phyloP scores from a whole-genome alignment of 768 basidiomycete genomes.

The Nidularia sp. region DNA sequence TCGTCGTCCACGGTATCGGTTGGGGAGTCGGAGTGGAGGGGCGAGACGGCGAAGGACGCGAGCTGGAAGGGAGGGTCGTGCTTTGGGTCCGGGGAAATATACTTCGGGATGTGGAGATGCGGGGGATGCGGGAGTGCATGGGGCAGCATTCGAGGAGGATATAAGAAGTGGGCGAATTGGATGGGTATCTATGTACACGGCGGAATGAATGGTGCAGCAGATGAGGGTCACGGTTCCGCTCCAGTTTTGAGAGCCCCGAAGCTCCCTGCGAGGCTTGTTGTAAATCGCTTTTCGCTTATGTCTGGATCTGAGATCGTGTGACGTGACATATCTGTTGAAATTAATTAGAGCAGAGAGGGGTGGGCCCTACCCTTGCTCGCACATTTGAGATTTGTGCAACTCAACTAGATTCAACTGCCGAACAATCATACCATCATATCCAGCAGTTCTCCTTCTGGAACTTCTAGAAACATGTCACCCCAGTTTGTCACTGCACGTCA shows the following conservation, averaged over 20 bases:
- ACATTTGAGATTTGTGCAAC: conserved; percentile 8
- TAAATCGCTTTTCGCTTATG: background rate
- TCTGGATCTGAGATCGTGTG: conserved; percentile 19
- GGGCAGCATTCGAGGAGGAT: conserved; percentile 15
- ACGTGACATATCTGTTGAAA: conserved; percentile 20
- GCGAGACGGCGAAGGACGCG: conserved; percentile 14
- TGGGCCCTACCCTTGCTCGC: background rate
- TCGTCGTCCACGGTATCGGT: conserved; percentile 32
- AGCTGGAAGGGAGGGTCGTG: conserved; percentile 7
- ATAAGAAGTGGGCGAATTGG: background rate
- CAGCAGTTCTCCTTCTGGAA: conserved; percentile 18
- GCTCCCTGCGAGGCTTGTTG: background rate
- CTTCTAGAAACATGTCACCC: conserved; percentile 22
- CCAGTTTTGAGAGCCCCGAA: background rate
- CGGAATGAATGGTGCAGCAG: conserved; percentile 1
- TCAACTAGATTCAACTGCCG: conserved; percentile 11
- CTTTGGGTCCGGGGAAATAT: conserved; percentile 7
- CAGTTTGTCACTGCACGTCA: background rate
- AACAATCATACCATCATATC: conserved; percentile 24
- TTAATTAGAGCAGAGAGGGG: conserved; percentile 9
- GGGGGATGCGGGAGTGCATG: conserved; percentile 13
- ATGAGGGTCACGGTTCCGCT: conserved; percentile 3
- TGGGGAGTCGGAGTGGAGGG: conserved; percentile 20
- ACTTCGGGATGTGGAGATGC: conserved; percentile 15
- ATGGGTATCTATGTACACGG: background rate